Evolutionary conservation across 176 grass and related monocot genomes (phyloP).

Genomic region (Eleusine coracana): DNA sequence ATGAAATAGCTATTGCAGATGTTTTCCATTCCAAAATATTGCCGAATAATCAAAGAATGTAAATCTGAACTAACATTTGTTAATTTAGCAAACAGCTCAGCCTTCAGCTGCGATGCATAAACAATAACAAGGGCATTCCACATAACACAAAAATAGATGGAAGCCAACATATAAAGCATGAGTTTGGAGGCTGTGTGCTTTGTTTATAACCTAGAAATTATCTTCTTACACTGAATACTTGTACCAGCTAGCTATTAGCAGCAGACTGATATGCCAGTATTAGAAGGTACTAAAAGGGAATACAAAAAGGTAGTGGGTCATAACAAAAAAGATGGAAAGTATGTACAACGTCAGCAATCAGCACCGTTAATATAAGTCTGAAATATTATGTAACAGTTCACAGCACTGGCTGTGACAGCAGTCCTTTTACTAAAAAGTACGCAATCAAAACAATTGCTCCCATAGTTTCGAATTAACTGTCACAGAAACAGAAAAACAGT

Average conservation of each 20-base stretch:
- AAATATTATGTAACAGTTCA: neutral
- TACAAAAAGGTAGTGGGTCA: neutral
- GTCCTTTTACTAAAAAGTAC: neutral
- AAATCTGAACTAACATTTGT: neutral
- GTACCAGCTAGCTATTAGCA: neutral
- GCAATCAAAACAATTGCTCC: neutral
- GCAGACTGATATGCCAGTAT: neutral
- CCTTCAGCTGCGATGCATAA: conserved; percentile 6
- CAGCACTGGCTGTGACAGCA: neutral
- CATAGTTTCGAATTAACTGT: neutral
- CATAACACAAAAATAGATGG: conserved; percentile 1
- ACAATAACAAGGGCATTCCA: neutral
- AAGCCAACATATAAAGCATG: neutral
- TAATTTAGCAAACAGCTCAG: neutral
- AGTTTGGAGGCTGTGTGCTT: neutral
- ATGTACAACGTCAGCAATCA: neutral
- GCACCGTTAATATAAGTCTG: neutral
- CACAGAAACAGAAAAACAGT: neutral
- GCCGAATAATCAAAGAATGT: conserved; percentile 8
- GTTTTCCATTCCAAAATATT: neutral
- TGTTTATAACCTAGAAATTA: neutral
- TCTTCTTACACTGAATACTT: neutral
- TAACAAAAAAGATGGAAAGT: conserved; percentile 25
- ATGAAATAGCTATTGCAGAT: neutral
- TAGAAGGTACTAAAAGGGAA: conserved; percentile 4